A percentile compares a stretch with the other conserved stretches of the same genome.
These are phyloP conservation scores for Gossypium schwendimanii DNA, from an alignment of 441 rosid species.

Conservation along the genomic window DNA sequence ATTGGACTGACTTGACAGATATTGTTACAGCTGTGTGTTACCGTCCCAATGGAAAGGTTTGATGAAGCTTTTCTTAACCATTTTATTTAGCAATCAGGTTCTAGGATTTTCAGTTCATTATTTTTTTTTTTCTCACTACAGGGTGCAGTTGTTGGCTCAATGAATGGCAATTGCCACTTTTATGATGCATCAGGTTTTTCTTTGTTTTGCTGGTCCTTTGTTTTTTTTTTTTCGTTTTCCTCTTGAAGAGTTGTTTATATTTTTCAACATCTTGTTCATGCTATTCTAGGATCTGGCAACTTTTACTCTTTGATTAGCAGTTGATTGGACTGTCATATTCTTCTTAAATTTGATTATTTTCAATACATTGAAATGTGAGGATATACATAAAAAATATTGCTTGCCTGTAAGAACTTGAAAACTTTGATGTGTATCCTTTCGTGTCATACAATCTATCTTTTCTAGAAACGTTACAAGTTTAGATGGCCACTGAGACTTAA, in stretches of 20 bases:
- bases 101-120: background rate
- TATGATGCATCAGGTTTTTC: slow-evolving; percentile 34
- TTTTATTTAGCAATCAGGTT: background rate
- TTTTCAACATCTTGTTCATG: background rate
- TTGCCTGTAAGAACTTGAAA: background rate
- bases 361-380: background rate
- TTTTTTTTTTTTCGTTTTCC: background rate
- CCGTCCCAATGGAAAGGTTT: slow-evolving; percentile 38
- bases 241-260: background rate
- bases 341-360: background rate
- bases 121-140: slow-evolving; percentile 9
- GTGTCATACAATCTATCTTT: background rate
- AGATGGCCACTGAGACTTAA: background rate
- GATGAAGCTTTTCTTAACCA: background rate
- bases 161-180: slow-evolving; percentile 35
- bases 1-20: slow-evolving; percentile 35
- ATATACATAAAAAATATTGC: background rate
- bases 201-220: background rate
- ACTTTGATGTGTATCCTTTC: background rate
- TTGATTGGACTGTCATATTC: background rate
- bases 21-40: slow-evolving; percentile 42
- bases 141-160: slow-evolving; percentile 39
- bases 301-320: background rate
- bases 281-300: background rate
- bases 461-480: background rate